Base-by-base conservation (phyloP, 2,329 filamentous ascomycete genomes). In the Cladophialophora carrionii region DNA sequence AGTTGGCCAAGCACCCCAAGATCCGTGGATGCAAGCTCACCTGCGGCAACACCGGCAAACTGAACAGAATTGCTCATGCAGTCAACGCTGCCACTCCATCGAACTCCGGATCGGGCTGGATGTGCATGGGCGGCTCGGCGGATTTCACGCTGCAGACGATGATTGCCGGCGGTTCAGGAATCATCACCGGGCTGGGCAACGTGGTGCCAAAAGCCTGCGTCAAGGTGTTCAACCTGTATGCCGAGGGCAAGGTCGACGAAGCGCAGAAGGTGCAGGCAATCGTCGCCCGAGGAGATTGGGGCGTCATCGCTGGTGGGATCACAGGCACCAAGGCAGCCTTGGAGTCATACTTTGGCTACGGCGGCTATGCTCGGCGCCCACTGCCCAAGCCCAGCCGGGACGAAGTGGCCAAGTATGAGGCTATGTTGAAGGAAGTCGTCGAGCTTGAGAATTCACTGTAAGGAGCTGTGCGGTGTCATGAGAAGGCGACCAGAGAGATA, bases 141-240 rank as follows among this genome's bases (percentile, higher is more conserved):
- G 89, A 92, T 78, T 91, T 91, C 76, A 88, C 87, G 12, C 77
- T 92, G 12, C 89, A 91, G 75, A 87, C 87, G 0, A 76, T 91
- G 46, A 82, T 89, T 51, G 88, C 86, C 3, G 90, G 89, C 26
- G 89, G 87, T 2, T 85, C 88, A 63, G 90, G 90, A 37, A 84
- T 90, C 72, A 89, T 92, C 68, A 87, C 86, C 14, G 90, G 89
- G 12, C 81, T 89, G 61, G 90, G 84, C 32, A 92, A 93, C 75
- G 80, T 92, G 52, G 83, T 87, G 1, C 90, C 88, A 34, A 87
- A 84, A 72, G 80, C 87, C 3, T 89, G 88, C 75, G 82, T 88
- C 63, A 70, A 85, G 72, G 78, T 91, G 17, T 76, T 87, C 61
- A 78, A 85, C 67, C 78, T 90, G 5, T 90, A 86, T 75, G 79